Base-by-base conservation (phyloP, 2,329 filamentous ascomycete species). In the Fusarium temperatum region DNA sequence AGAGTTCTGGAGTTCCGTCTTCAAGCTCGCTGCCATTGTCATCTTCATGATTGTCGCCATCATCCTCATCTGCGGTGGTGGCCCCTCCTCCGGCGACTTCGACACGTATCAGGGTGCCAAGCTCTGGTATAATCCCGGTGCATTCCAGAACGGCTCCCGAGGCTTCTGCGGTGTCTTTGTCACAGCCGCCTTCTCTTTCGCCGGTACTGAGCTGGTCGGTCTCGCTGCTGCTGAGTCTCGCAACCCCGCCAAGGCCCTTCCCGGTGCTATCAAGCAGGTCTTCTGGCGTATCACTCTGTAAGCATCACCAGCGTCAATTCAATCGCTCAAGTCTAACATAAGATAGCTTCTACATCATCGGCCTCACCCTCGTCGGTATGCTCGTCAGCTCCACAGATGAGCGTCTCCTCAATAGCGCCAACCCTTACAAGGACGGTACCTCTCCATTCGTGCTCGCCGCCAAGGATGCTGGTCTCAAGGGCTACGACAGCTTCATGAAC, bases 231-330 rank as follows among this genome's bases (percentile, higher is more conserved):
- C 91, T 18, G 92, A 94, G 82, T 89, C 91, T 0, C 82, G 80
- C 8, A 92, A 93, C 77, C 92, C 92, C 2, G 87, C 89, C 71
- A 90, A 93, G 80, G 89, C 91, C 1, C 87, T 97, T 1, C 94
- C 94, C 1, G 91, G 90, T 28, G 94, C 94, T 5, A 90, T 95
- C 78, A 96, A 95, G 84, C 93, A 96, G 82, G 92, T 87, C 38
- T 87, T 87, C 75, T 87, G 85, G 85, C 84, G 86, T 78, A 86
- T 87, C 73, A 85, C 84, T n/a, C 79, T 87, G 71, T 80, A 38
- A 62, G 69, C 1, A 2, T 66, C 7, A n/a, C 9, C 9, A 9
- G 0, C 3, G 1, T 1, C 30, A 5, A 32, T 13, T 32, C 4
- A 5, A 5, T 2, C 30, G 30, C 1, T n/a, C n/a, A n/a, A n/a